Evolutionary conservation across 164 flowering plant species (phyloP), one percentile per base, ranked within the genome.

Genomic region (Berberis vulgaris): DNA sequence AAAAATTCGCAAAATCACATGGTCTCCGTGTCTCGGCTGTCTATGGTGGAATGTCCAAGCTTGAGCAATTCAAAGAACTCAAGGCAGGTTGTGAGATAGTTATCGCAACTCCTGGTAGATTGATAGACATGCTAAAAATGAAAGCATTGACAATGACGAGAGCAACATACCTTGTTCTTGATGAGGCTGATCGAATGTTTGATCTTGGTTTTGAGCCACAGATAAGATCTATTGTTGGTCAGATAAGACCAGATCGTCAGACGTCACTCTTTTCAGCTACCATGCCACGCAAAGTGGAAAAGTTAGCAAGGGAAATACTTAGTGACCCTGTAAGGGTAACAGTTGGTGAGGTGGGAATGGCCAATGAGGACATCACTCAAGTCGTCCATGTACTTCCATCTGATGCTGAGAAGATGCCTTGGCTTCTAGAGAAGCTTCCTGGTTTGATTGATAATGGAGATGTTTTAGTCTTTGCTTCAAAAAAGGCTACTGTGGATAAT

Each of bases 201-300:
- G 99, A 95, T 74, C 94, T 91, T 60, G 99, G 99, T 26, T 95
- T 95, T 76, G 99, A 95, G 79, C 97, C 97, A 43, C 97, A 95
- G 59, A 83, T 95, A 69, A 81, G 96, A 74, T 89, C 96, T 9
- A 85, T 91, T 68, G 94, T 91, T 69, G 99, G 97, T 68, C 99
- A 95, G 73, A 88, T 95, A 42, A 83, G 97, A 74, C 96, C 99
- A 13, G 94, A 95, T 38, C 90, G 99, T 10, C 99, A 91, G 69
- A 95, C 97, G 3, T 76, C 88, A 67, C 89, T 95, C 56, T 95
- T 91, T 76, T 95, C 99, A 54, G 99, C 99, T 7, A 95, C 99
- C 41, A 91, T 95, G 97, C 99, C 99, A 0, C 83, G 80, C 11
- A 87, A 85, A 78, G 84, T 95, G 73, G 97, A 91, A 76, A 82